Base-by-base conservation (phyloP, 306 rosid genomes). In the Lathyrus oleraceus region DNA sequence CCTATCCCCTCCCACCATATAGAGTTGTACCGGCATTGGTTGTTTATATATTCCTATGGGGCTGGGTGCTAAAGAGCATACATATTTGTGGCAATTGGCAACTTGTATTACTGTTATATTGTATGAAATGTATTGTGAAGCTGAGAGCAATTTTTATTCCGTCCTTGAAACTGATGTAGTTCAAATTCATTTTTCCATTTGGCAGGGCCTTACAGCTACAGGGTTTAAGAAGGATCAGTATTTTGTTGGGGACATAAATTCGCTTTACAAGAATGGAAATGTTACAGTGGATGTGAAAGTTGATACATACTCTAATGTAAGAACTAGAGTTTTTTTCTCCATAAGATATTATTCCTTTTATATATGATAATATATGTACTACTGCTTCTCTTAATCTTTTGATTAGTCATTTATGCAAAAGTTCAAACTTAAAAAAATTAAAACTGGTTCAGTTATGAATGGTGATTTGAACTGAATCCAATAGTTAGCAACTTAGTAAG, bases 161-260 rank as follows among this genome's bases (percentile, higher is more conserved):
- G 10, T 61, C 48, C 13, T 70, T 67, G 42, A 45, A 69, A 51
- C 19, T 70, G 52, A 21, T 67, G 47, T 5, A 32, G 72, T 36
- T 63, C 28, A 20, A 38, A 48, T 65, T 71, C 20, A 12, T 73
- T 76, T 82, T 72, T 73, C 57, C 36, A 10, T 69, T 23, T 76
- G 64, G 78, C 96, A 93, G 98, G 93, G 86, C 66, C 87, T 93
- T 56, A 43, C 80, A 44, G 97, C 98, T 74, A 89, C 91, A 52
- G 98, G 98, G 65, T 79, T 79, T 85, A 90, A 93, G 91, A 91
- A 78, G 81, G 98, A 90, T 73, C 83, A 90, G 70, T 47, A 86
- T 71, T 90, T 90, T 82, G 52, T 84, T 62, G 98, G 98, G 76
- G 97, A 93, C 73, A 78, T 93, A 67, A 87, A 79, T 60, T 79